Conservation (phyloP, 768 basidiomycete genomes). For the Boletus sensibilis region DNA sequence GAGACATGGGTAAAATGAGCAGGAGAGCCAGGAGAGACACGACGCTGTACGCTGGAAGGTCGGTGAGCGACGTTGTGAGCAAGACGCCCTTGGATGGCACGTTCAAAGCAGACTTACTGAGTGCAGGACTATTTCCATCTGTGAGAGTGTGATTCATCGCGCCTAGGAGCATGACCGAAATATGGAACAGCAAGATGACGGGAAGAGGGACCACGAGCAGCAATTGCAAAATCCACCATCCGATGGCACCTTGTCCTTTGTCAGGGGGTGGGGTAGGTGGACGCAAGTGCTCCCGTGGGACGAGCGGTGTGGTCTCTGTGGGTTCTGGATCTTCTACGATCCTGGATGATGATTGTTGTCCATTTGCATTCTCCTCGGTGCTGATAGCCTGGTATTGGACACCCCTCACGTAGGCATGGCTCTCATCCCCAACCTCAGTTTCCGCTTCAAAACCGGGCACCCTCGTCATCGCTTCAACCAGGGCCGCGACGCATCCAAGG, state of each 20-base stretch:
- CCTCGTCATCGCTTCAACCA: conserved; percentile 35
- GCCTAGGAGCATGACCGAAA: conserved; percentile 45
- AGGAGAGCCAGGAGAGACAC: conserved; percentile 48
- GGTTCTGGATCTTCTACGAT: conserved; percentile 40
- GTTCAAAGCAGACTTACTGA: conserved; percentile 40
- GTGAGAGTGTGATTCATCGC: conserved; percentile 56
- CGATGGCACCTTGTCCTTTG: conserved; percentile 24
- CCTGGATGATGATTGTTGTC: conserved; percentile 15
- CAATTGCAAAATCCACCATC: conserved; percentile 63
- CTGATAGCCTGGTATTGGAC: conserved; percentile 29
- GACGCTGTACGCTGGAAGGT: conserved; percentile 46
- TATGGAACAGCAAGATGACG: conserved; percentile 51
- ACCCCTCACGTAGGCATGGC: conserved; percentile 12
- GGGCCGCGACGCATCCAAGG: conserved; percentile 39
- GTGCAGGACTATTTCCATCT: conserved; percentile 54
- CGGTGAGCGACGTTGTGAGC: background rate
- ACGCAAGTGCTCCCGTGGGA: conserved; percentile 33
- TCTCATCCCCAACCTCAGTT: conserved; percentile 1
- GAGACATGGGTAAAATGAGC: conserved; percentile 58
- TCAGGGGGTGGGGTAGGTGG: background rate
- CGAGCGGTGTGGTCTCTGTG: conserved; percentile 59
- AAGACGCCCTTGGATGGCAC: background rate
- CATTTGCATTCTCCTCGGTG: conserved; percentile 17
- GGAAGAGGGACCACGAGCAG: conserved; percentile 54
- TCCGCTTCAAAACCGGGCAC: conserved; percentile 12